Base-by-base conservation (phyloP, 2,329 filamentous ascomycete genomes). In the Malbranchea zuffiana region DNA sequence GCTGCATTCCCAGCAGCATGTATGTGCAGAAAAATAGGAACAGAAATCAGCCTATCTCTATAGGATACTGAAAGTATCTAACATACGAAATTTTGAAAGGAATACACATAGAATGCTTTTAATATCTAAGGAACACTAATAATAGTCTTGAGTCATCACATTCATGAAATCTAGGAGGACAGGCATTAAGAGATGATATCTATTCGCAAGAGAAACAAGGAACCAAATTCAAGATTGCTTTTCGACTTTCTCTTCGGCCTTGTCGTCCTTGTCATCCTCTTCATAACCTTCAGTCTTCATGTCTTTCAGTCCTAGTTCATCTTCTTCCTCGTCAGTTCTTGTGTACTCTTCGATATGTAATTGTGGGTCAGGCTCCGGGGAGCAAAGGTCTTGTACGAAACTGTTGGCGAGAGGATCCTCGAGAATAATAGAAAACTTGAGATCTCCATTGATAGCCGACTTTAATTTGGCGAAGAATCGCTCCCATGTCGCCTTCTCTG, bases 211-310 rank as follows among this genome's bases (percentile, higher is more conserved):
- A 10, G 32, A 21, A 23, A 32, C 17, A 18, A 13, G 17, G 7
- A 15, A 32, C 5, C 16, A 20, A 8, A 12, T 10, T 21, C 11
- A 6, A 21, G 10, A 21, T 3, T 20, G 12, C n/a, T 4, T 8
- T 8, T 7, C 3, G 10, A 6, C 13, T 13, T 15, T 26, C 18
- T 31, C 20, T 34, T 23, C 13, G n/a, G 24, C 30, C 11, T 20
- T 23, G 12, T 37, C 27, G 16, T 23, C 36, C 21, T 28, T 41
- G 20, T 43, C 47, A 44, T 75, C 71, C 36, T 76, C 67, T 57
- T 80, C 80, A 53, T 98, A 96, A 0, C 77, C 78, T 58, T 96
- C 87, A 0, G 78, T 77, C 70, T 88, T 90, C 78, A 98, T 98
- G 54, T 98, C 90, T 41, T 68, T 77, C 46, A 98, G 64, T 0